Evolutionary conservation across 495 filamentous ascomycete species (phyloP).

Genomic region (Penicillium turbatum): DNA sequence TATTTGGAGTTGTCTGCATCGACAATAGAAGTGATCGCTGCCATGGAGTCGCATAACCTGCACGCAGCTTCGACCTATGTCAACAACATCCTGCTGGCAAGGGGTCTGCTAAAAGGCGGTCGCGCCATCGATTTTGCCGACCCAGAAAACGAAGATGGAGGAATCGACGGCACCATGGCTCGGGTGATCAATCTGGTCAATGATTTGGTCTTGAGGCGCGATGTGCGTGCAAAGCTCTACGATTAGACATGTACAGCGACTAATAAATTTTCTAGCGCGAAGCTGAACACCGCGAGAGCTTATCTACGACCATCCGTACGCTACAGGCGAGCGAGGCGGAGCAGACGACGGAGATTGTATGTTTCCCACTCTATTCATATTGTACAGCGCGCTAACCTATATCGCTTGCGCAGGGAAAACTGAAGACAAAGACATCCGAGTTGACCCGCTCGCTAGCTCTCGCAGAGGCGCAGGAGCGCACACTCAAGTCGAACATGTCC

Average conservation of each 20-base stretch:
- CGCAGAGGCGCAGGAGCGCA: conserved; percentile 67
- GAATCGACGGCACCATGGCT: conserved; percentile 66
- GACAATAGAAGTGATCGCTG: conserved; percentile 11
- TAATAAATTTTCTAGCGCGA: conserved; percentile 61
- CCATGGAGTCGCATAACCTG: conserved; percentile 76
- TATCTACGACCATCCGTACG: conserved; percentile 73
- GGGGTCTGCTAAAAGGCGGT: conserved; percentile 82
- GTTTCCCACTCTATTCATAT: neutral
- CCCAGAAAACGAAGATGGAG: conserved; percentile 62
- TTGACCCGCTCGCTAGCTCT: conserved; percentile 69
- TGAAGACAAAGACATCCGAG: conserved; percentile 68
- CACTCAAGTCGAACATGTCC: conserved; percentile 62
- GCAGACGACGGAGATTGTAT: conserved; percentile 57
- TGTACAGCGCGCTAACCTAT: conserved; percentile 12
- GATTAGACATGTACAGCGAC: neutral
- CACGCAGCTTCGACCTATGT: conserved; percentile 89
- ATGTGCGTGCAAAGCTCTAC: conserved; percentile 51
- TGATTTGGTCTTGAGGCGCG: conserved; percentile 78
- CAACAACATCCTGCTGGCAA: conserved; percentile 89
- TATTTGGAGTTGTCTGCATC: conserved; percentile 14
- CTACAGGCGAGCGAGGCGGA: conserved; percentile 68
- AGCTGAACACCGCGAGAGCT: conserved; percentile 72
- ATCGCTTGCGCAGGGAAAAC: conserved; percentile 40
- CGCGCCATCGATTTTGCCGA: conserved; percentile 79
- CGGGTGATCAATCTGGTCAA: conserved; percentile 89